Evolutionary conservation across 306 rosid species (phyloP), one percentile per base, ranked within the genome.

Genomic region (Parietaria judaica): DNA sequence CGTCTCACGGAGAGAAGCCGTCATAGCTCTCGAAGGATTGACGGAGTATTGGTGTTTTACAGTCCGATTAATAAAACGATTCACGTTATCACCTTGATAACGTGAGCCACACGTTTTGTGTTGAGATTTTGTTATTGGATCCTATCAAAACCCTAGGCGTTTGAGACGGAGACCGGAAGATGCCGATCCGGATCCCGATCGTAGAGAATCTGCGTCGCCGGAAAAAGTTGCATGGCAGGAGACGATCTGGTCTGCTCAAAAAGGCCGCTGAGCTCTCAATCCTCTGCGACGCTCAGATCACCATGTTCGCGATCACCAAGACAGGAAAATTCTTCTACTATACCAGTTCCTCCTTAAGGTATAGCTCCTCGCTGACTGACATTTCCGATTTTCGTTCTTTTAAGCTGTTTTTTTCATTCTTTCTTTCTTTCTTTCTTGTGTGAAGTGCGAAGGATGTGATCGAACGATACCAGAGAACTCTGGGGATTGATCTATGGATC

Each of bases 181-280:
- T 23, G 14, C 87, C 87, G 96, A 90, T 90, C 72, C 87, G 85
- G 95, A 85, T 90, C 96, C 81, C 75, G 91, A 76, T 87, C 71
- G 85, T 90, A 43, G 95, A 87, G 81, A 87, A 87, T 80, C 63
- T 77, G 0, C 83, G 0, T 87, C 81, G 63, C 71, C 95, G 43
- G 87, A 85, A 23, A 23, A 23, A 23, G 2, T 23, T 23, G 31
- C 31, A 23, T 2, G 2, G 31, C 31, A 23, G 31, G 77, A 63
- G 97, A 53, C 76, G 96, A 51, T 87, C 80, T 39, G 95, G 91
- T 0, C 83, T 90, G 58, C 81, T 85, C 84, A 87, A 90, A 78
- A 90, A 85, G 78, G 97, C 97, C 12, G 69, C 80, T 23, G 97
- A 90, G 68, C 91, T 87, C 70, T 76, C 80, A n/a, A 84, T 85